Evolutionary conservation across 2,329 filamentous ascomycete species (phyloP).

Genomic region (Neoscytalidium dimidiatum): DNA sequence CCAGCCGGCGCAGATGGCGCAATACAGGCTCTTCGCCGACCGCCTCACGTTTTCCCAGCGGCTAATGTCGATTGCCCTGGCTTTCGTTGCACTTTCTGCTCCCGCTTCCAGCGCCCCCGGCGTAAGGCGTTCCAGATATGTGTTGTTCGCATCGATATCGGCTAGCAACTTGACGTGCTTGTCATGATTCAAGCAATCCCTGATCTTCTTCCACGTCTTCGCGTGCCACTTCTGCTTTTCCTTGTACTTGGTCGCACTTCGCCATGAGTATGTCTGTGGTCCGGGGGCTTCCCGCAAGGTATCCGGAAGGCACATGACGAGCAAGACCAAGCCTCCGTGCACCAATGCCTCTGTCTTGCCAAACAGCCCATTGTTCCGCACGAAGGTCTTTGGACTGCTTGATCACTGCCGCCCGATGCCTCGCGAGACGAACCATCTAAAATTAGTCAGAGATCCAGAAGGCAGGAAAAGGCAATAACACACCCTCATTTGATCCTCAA

Average conservation of each 20-base stretch:
- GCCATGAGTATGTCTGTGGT: background rate
- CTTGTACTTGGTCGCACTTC: background rate
- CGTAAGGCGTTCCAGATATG: background rate
- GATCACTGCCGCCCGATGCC: background rate
- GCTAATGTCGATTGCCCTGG: background rate
- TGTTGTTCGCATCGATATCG: background rate
- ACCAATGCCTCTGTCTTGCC: background rate
- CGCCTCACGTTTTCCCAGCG: background rate
- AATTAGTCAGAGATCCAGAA: background rate
- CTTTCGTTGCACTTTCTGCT: background rate
- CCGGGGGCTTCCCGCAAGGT: background rate
- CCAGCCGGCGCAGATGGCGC: slow-evolving; percentile 12
- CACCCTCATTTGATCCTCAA: background rate
- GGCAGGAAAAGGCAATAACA: background rate
- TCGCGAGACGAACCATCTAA: background rate
- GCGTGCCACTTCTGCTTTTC: background rate
- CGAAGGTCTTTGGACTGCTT: too few relatives aligned
- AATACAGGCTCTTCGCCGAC: background rate
- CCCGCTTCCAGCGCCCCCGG: background rate
- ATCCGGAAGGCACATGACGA: background rate
- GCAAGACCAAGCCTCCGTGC: background rate
- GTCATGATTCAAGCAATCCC: background rate
- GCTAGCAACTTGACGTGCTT: background rate
- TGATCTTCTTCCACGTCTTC: background rate
- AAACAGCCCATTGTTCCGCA: too few relatives aligned